Conservation (phyloP, 768 basidiomycete genomes). For the Sistotremastrum suecicum region DNA sequence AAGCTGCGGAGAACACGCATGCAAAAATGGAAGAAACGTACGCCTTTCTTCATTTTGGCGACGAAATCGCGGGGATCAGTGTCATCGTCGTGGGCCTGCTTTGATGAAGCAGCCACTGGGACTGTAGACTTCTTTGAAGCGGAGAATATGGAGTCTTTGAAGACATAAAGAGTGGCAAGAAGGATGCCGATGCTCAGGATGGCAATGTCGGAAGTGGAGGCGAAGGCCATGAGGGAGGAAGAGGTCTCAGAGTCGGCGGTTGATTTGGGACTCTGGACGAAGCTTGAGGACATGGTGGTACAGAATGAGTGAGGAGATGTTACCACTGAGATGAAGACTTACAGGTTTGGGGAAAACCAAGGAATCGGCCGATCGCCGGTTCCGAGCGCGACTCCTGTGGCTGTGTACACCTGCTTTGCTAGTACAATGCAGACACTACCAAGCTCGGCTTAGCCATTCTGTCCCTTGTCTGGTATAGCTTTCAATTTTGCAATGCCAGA, state of each 20-base stretch:
- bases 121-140: slow-evolving; percentile 48
- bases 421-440: too few species aligned
- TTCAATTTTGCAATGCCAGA: too few species aligned
- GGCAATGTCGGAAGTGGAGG: slow-evolving; percentile 56
- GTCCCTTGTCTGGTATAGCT: too few species aligned
- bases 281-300: neutral
- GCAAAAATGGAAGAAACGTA: slow-evolving; percentile 27
- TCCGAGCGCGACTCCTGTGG: too few species aligned
- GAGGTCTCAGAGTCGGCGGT: neutral
- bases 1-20: slow-evolving; percentile 1
- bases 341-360: neutral
- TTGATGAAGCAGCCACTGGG: slow-evolving; percentile 29
- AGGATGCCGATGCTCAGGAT: slow-evolving; percentile 62
- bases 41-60: slow-evolving; percentile 85
- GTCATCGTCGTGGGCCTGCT: slow-evolving; percentile 38
- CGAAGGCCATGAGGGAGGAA: slow-evolving; percentile 34
- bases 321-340: neutral
- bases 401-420: too few species aligned
- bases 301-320: neutral
- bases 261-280: slow-evolving; percentile 3
- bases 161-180: slow-evolving; percentile 68
- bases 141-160: slow-evolving; percentile 66
- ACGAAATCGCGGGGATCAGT: slow-evolving; percentile 92
- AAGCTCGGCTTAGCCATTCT: too few species aligned
- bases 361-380: too few species aligned